These are phyloP conservation scores for Aphanomyces invadans DNA, from an alignment of 352 stramenopile species.

Conservation along the genomic window DNA sequence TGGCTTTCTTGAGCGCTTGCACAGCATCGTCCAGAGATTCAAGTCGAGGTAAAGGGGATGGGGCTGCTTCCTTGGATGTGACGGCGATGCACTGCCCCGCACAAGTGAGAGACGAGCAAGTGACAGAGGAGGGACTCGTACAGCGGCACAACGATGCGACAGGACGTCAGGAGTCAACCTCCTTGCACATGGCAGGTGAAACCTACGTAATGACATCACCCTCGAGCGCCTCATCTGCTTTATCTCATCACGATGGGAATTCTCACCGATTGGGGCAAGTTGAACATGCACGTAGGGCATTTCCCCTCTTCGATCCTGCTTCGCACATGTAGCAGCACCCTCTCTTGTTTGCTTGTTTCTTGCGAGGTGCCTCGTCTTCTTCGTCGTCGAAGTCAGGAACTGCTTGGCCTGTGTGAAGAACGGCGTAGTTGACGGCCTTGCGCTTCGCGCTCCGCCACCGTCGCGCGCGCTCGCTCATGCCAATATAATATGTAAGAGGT, in stretches of 20 bases:
- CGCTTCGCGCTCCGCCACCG: slow-evolving; percentile 2
- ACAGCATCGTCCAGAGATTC: slow-evolving; percentile 53
- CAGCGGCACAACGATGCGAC: background rate
- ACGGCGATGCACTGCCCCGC: slow-evolving; percentile 7
- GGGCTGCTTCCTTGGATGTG: slow-evolving; percentile 25
- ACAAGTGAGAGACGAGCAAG: background rate
- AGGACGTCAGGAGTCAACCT: background rate
- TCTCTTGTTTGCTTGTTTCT: slow-evolving; percentile 12
- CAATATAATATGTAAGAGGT: background rate
- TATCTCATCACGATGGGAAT: background rate
- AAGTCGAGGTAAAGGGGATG: slow-evolving; percentile 32
- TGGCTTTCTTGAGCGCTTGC: slow-evolving; percentile 57
- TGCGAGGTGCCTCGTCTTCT: background rate
- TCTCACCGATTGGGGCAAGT: slow-evolving; percentile 4
- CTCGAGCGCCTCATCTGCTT: background rate
- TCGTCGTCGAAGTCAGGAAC: slow-evolving; percentile 7
- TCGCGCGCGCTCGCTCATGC: background rate
- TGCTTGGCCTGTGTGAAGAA: slow-evolving; percentile 19
- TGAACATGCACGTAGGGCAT: background rate
- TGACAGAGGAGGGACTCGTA: too few relatives aligned
- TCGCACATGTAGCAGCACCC: background rate
- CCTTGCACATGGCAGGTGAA: slow-evolving; percentile 7
- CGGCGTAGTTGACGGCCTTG: slow-evolving; percentile 12
- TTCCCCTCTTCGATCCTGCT: background rate
- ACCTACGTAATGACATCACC: slow-evolving; percentile 10